Evolutionary conservation across 1,284 basidiomycete species (phyloP), one percentile per base, ranked within the genome.

Genomic region (Cutaneotrichosporon curvatum): DNA sequence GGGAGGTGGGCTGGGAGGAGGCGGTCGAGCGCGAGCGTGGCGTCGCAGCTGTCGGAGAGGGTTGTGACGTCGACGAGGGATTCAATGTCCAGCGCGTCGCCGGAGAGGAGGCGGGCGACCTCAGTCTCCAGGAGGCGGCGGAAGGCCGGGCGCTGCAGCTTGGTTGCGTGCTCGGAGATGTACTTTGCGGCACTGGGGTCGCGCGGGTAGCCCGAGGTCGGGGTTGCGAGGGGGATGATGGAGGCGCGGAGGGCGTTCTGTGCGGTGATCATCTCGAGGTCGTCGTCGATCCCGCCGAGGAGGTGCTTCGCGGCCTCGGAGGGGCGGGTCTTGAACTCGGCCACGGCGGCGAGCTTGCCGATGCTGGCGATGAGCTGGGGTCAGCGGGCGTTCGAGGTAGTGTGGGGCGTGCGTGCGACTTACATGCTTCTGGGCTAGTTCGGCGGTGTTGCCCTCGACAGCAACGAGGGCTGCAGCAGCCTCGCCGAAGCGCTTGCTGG

Each of bases 291-390:
- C 2, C 58, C 43, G 14, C 42, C 39, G 5, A 58, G 38, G 3
- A 52, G 45, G 23, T 55, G 41, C 33, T 51, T 53, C 6, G 53
- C 50, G 11, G 37, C 36, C 1, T 45, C 44, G 10, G 50, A 47
- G 14, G 60, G 62, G 16, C 68, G 57, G 9, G 57, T 36, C 34
- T 83, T 81, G 49, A 83, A 65, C 50, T 85, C 79, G 7, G 87
- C 85, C 8, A 96, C 76, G 48, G 87, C 81, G 0, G 85, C 77
- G 6, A 98, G 78, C 72, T 97, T 97, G 36, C 85, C 85, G 23
- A 98, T 80, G 61, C 89, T 92, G 45, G 94, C 78, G 77, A 91
- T 84, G 40, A 94, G 75, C 87, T 95, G 25, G 25, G 25, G 25
- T 28, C 25, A 28, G 25, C n/a, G n/a, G n/a, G n/a, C n/a, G n/a